These are phyloP conservation scores for Rhizopogon roseolus DNA, from an alignment of 768 basidiomycete species.

Conservation along the genomic window DNA sequence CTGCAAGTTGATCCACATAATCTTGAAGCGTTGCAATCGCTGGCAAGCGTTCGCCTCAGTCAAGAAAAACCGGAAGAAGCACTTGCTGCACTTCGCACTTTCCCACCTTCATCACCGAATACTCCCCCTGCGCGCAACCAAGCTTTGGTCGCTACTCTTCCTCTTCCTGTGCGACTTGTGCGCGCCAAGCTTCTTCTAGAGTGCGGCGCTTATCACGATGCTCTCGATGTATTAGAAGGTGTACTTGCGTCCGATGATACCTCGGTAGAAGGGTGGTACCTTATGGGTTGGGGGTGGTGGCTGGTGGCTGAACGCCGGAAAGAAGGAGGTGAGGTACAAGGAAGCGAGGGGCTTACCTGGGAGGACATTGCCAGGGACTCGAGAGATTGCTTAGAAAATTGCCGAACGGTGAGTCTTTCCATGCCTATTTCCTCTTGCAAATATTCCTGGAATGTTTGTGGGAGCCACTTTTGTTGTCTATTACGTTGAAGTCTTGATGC, in stretches of 20 bases:
- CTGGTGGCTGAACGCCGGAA: conserved; percentile 71
- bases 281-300: conserved; percentile 93
- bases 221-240: conserved; percentile 71
- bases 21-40: conserved; percentile 70
- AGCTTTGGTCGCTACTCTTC: conserved; percentile 32
- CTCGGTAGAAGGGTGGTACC: conserved; percentile 89
- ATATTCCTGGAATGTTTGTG: not conserved
- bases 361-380: conserved; percentile 77
- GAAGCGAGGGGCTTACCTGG: conserved; percentile 49
- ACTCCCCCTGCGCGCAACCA: conserved; percentile 1
- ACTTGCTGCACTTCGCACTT: conserved; percentile 28
- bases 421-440: not conserved
- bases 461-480: not conserved
- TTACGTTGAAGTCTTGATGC: not conserved
- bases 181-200: conserved; percentile 85
- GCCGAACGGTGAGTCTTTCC: conserved; percentile 59
- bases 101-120: conserved; percentile 14
- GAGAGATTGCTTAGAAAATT: conserved; percentile 79
- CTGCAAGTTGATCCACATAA: conserved; percentile 71
- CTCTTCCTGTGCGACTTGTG: conserved; percentile 65
- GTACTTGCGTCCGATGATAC: conserved; percentile 79
- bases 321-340: conserved; percentile 35
- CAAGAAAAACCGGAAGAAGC: conserved; percentile 85
- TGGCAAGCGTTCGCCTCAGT: conserved; percentile 86
- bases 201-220: conserved; percentile 62